A percentile compares a stretch with the other conserved stretches of the same genome.
Conservation (phyloP, 108 stramenopile genomes). For the Skeletonema grethae region DNA sequence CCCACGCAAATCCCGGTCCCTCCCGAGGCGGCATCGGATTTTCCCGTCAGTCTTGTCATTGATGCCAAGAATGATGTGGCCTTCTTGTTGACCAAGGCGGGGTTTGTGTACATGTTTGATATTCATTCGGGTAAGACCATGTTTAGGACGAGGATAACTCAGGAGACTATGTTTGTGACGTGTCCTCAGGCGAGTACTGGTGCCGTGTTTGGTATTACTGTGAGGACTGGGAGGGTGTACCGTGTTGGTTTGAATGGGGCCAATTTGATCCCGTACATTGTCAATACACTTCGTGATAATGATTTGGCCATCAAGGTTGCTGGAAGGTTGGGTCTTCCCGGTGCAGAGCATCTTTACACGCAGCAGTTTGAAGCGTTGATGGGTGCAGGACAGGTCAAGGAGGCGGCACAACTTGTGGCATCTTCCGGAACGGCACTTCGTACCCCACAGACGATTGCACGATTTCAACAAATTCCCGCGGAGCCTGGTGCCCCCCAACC, state of each 20-base stretch:
- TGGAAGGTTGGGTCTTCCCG: constrained; percentile 93
- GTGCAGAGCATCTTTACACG: constrained; percentile 96
- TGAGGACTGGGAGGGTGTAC: constrained; percentile 93
- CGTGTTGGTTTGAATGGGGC: constrained; percentile 91
- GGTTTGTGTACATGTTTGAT: constrained; percentile 98
- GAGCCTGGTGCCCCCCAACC: constrained; percentile 96
- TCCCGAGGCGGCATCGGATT: constrained; percentile 94
- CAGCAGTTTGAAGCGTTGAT: constrained; percentile 95
- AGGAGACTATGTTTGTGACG: constrained; percentile 96
- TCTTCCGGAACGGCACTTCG: constrained; percentile 86
- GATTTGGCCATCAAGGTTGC: constrained; percentile 94
- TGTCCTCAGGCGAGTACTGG: constrained; percentile 83
- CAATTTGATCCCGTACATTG: constrained; percentile 94
- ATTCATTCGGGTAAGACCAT: constrained; percentile 94
- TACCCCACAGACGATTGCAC: constrained; percentile 96
- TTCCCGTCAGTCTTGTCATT: constrained; percentile 92
- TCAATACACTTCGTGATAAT: constrained; percentile 90
- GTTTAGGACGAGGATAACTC: constrained; percentile 94
- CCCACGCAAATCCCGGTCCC: constrained; percentile 94
- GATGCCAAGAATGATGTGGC: constrained; percentile 92
- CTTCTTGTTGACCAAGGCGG: constrained; percentile 97
- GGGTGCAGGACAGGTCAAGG: constrained; percentile 85
- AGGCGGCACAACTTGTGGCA: constrained; percentile 94
- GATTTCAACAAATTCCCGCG: constrained; percentile 98
- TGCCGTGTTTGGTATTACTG: constrained; percentile 93